Percentiles rank a stretch among this genome's conserved stretches.
These are phyloP conservation scores for Musa schizocarpa DNA, from an alignment of 176 grass and related monocot genomes.

Conservation along the genomic window DNA sequence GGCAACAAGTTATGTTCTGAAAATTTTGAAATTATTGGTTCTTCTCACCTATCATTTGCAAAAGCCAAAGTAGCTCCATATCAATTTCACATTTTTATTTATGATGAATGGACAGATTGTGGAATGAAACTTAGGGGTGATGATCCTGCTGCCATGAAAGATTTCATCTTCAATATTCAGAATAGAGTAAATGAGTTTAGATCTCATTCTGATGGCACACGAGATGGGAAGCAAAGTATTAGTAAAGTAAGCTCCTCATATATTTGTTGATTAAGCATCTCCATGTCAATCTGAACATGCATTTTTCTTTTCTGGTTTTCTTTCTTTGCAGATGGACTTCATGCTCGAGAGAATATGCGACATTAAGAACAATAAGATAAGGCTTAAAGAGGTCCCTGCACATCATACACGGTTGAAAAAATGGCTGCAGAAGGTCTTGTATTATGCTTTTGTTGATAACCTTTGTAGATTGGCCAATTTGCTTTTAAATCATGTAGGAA, in stretches of 20 bases:
- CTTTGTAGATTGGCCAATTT: not conserved
- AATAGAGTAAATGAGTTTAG: constrained; percentile 59
- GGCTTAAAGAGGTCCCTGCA: constrained; percentile 60
- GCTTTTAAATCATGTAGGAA: no score
- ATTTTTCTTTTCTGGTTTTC: constrained; percentile 23
- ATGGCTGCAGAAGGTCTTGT: constrained; percentile 83
- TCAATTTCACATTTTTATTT: not conserved
- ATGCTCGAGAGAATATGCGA: constrained; percentile 91
- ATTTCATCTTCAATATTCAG: constrained; percentile 74
- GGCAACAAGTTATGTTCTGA: not conserved
- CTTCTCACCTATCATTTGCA: not conserved
- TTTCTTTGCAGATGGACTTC: constrained; percentile 75
- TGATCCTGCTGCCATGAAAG: constrained; percentile 81
- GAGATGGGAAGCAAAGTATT: constrained; percentile 44
- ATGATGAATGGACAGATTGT: constrained; percentile 45
- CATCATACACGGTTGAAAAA: constrained; percentile 75
- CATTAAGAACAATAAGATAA: constrained; percentile 96
- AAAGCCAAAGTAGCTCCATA: not conserved
- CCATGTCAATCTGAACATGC: constrained; percentile 17
- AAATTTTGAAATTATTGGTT: not conserved
- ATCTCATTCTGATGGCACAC: constrained; percentile 25
- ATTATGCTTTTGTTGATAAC: not conserved
- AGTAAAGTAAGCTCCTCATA: constrained; percentile 60
- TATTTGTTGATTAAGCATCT: constrained; percentile 14
- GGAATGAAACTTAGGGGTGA: constrained; percentile 83